Percentiles rank a stretch among this genome's conserved stretches.
Conservation (phyloP, 306 rosid genomes). For the Notholithocarpus densiflorus region DNA sequence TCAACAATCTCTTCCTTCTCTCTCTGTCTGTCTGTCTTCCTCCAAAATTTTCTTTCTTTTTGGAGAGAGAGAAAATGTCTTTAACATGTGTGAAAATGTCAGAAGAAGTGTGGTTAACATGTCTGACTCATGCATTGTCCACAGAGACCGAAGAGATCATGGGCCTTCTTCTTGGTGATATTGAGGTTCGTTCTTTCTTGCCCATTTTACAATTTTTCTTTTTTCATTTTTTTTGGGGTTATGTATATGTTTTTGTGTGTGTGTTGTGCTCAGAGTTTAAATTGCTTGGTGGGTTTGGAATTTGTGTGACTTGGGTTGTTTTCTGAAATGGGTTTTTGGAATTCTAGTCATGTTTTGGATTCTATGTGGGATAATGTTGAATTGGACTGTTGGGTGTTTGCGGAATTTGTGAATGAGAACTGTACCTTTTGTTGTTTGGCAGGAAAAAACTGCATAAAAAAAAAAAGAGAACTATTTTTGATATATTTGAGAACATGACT, state of each 20-base stretch:
- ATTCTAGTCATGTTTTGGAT: neutral
- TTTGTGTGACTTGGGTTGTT: slow-evolving; percentile 3
- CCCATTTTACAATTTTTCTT: neutral
- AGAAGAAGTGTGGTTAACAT: slow-evolving; percentile 90
- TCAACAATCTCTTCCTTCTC: too few relatives aligned
- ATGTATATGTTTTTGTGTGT: neutral
- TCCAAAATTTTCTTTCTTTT: too few relatives aligned
- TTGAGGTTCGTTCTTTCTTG: slow-evolving; percentile 48
- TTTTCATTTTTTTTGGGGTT: neutral
- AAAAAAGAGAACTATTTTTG: neutral
- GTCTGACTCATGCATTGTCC: slow-evolving; percentile 92
- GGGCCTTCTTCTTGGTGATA: slow-evolving; percentile 98
- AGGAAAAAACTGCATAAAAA: neutral
- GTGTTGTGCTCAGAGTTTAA: neutral
- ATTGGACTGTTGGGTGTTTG: neutral
- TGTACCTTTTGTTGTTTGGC: slow-evolving; percentile 1
- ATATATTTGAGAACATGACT: neutral
- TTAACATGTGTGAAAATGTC: slow-evolving; percentile 85
- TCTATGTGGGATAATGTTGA: neutral
- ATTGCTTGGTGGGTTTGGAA: slow-evolving; percentile 16
- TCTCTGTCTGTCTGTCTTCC: too few relatives aligned
- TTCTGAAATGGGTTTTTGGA: slow-evolving; percentile 17
- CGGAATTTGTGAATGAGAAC: neutral
- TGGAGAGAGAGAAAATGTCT: slow-evolving; percentile 49
- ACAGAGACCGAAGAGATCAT: slow-evolving; percentile 98